phyloP scores from a whole-genome alignment of 345 rosid genomes.

The Ceriops tagal region DNA sequence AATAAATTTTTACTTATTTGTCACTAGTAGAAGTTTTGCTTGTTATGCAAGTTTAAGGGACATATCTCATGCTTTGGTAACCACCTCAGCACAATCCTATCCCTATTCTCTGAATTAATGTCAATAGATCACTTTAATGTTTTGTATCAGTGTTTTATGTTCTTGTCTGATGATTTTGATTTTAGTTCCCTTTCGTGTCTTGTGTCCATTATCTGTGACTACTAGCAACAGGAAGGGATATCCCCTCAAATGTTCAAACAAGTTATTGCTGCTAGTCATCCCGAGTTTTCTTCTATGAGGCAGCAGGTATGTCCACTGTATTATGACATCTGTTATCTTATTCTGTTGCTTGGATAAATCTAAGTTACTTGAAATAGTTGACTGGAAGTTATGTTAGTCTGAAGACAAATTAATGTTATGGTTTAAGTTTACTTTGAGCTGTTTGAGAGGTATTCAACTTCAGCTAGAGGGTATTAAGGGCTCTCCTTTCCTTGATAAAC shows the following conservation, averaged over 20 bases:
- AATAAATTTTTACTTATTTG: neutral
- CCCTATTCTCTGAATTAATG: too few relatives aligned
- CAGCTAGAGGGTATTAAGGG: neutral
- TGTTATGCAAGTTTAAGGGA: neutral
- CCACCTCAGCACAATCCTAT: too few relatives aligned
- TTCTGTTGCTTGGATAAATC: neutral
- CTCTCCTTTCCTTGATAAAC: too few relatives aligned
- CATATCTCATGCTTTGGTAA: neutral
- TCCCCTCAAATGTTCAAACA: conserved; percentile 97
- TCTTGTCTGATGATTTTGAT: neutral
- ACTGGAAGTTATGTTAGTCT: neutral
- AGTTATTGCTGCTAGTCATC: conserved; percentile 92
- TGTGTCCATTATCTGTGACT: conserved; percentile 13
- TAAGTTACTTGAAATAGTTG: neutral
- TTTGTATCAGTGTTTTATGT: neutral
- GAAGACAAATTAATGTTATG: neutral
- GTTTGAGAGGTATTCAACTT: neutral
- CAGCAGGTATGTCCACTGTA: conserved; percentile 62
- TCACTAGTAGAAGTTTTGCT: neutral
- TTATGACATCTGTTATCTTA: neutral
- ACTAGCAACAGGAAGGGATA: conserved; percentile 86
- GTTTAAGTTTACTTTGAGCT: neutral
- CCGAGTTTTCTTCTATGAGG: conserved; percentile 91
- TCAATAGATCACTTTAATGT: too few relatives aligned
- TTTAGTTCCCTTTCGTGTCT: neutral